A percentile compares a stretch with the other conserved stretches of the same genome.
Evolutionary conservation across 2,329 filamentous ascomycete genomes (phyloP).

Genomic region (Fusarium albosuccineum): DNA sequence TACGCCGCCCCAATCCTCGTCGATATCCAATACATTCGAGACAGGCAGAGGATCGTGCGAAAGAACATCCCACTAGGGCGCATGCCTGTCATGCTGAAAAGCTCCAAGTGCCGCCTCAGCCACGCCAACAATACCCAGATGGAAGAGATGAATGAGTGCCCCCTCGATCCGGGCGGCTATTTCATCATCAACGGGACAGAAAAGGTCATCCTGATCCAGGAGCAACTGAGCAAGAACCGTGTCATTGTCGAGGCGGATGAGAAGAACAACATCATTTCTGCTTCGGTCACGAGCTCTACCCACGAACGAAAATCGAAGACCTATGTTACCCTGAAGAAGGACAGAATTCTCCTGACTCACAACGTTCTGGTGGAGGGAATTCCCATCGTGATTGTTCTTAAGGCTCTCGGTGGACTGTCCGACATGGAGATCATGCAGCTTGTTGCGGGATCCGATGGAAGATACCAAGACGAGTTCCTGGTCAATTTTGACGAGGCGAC

Average conservation of each 20-base stretch:
- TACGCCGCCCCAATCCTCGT: slow-evolving; percentile 95
- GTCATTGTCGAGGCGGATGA: slow-evolving; percentile 95
- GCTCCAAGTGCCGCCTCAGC: slow-evolving; percentile 89
- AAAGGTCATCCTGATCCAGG: slow-evolving; percentile 98
- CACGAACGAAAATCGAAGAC: slow-evolving; percentile 98
- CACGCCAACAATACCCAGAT: slow-evolving; percentile 89
- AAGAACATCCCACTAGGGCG: slow-evolving; percentile 86
- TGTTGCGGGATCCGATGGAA: slow-evolving; percentile 86
- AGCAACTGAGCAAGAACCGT: slow-evolving; percentile 98
- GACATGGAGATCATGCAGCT: slow-evolving; percentile 96
- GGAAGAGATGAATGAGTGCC: slow-evolving; percentile 94
- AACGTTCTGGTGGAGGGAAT: slow-evolving; percentile 94
- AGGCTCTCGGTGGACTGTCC: slow-evolving; percentile 92
- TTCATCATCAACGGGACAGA: slow-evolving; percentile 98
- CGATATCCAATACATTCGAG: slow-evolving; percentile 90
- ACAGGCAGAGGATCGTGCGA: slow-evolving; percentile 79
- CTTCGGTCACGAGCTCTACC: slow-evolving; percentile 97
- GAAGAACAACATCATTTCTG: slow-evolving; percentile 93
- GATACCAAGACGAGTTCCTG: slow-evolving; percentile 94
- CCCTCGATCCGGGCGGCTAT: slow-evolving; percentile 95
- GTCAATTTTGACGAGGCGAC: slow-evolving; percentile 95
- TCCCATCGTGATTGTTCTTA: slow-evolving; percentile 93
- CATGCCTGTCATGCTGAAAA: slow-evolving; percentile 97
- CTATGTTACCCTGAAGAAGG: slow-evolving; percentile 94
- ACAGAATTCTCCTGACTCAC: slow-evolving; percentile 88